Evolutionary conservation across 2,329 filamentous ascomycete species (phyloP).

Genomic region (Fusarium sororula): DNA sequence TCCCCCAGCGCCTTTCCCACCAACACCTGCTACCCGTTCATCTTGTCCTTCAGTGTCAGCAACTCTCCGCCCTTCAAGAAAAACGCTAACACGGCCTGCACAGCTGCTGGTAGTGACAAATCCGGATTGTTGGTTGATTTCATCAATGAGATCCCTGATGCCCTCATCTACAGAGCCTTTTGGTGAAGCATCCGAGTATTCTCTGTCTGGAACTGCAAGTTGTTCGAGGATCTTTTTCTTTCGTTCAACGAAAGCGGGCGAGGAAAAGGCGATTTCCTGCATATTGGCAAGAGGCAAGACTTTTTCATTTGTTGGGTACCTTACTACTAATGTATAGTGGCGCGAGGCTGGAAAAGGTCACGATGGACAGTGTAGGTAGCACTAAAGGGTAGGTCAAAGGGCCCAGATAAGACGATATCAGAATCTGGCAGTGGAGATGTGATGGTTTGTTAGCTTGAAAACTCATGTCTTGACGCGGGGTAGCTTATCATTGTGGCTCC

Average conservation of each 20-base stretch:
- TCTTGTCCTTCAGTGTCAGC: slow-evolving; percentile 29
- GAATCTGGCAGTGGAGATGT: neutral
- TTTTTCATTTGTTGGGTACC: slow-evolving; percentile 27
- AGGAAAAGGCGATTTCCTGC: slow-evolving; percentile 46
- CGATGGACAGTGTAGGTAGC: slow-evolving; percentile 3
- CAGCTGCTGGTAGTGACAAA: slow-evolving; percentile 95
- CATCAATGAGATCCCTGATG: slow-evolving; percentile 78
- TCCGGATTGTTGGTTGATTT: slow-evolving; percentile 78
- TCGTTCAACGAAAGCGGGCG: slow-evolving; percentile 61
- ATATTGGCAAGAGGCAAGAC: slow-evolving; percentile 35
- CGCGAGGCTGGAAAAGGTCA: slow-evolving; percentile 38
- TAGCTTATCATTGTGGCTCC: slow-evolving; percentile 33
- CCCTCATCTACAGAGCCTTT: slow-evolving; percentile 87
- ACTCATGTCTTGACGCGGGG: slow-evolving; percentile 35
- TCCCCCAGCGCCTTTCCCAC: slow-evolving; percentile 87
- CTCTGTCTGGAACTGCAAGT: slow-evolving; percentile 71
- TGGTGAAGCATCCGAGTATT: slow-evolving; percentile 85
- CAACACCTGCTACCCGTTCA: slow-evolving; percentile 65
- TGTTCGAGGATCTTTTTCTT: slow-evolving; percentile 79
- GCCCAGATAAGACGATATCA: slow-evolving; percentile 21
- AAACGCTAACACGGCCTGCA: slow-evolving; percentile 86
- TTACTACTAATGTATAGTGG: neutral
- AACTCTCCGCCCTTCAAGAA: slow-evolving; percentile 77
- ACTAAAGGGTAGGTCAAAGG: slow-evolving; percentile 15
- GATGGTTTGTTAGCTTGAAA: slow-evolving; percentile 27